These are phyloP conservation scores for Pseudogymnoascus sp. DNA, from an alignment of 2,329 filamentous ascomycete species.

Conservation along the genomic window DNA sequence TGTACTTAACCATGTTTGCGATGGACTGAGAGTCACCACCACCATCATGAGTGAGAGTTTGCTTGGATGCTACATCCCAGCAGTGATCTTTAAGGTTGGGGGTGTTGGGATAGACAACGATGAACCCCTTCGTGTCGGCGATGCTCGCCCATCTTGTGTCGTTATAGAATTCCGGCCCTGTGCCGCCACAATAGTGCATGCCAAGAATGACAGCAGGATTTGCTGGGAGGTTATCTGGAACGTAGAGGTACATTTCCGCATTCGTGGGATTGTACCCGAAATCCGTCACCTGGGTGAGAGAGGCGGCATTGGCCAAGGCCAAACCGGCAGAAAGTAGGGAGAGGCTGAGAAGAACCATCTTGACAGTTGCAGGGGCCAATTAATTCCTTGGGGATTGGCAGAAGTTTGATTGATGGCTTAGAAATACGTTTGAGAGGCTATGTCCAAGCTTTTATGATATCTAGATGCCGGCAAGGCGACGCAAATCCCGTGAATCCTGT, in stretches of 20 bases:
- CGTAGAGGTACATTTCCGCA: slow-evolving; percentile 37
- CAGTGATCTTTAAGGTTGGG: slow-evolving; percentile 40
- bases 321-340: background rate
- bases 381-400: background rate
- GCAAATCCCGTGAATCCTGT: background rate
- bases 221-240: slow-evolving; percentile 33
- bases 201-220: background rate
- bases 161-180: slow-evolving; percentile 38
- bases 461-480: background rate
- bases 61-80: slow-evolving; percentile 48
- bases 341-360: background rate
- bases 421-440: background rate
- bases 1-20: slow-evolving; percentile 50
- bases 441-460: background rate
- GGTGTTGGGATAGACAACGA: slow-evolving; percentile 49
- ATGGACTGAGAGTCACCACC: slow-evolving; percentile 49
- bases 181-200: slow-evolving; percentile 46
- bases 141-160: slow-evolving; percentile 41
- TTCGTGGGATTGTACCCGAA: slow-evolving; percentile 34
- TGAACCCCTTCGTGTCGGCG: slow-evolving; percentile 46
- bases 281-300: slow-evolving; percentile 24
- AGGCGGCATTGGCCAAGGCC: background rate
- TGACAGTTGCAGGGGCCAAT: background rate
- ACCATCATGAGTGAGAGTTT: slow-evolving; percentile 45
- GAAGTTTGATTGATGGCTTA: background rate